Percentiles rank a stretch among this genome's conserved stretches.
phyloP scores from a whole-genome alignment of 1,284 basidiomycete genomes.

The Tilletia indica region DNA sequence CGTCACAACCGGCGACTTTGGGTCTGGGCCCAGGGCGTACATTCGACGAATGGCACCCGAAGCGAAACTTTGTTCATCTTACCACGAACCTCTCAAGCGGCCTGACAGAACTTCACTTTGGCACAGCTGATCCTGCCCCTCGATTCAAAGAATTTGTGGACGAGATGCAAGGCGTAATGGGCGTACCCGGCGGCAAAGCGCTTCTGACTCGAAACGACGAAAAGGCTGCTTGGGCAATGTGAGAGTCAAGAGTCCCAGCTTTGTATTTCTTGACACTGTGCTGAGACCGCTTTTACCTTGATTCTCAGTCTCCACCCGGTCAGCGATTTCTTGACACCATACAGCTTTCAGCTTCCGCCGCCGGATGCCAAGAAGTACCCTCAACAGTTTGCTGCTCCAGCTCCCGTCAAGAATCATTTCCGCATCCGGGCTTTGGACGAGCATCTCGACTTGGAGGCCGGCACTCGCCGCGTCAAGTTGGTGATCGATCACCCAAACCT shows the following conservation, averaged over 20 bases:
- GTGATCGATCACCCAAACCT: constrained; percentile 76
- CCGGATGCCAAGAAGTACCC: constrained; percentile 54
- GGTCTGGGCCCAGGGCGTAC: constrained; percentile 59
- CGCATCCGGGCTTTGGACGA: constrained; percentile 67
- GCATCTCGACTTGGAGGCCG: constrained; percentile 63
- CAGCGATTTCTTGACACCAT: constrained; percentile 71
- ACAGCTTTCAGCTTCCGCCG: constrained; percentile 67
- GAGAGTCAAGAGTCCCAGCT: not conserved
- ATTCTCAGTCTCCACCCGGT: constrained; percentile 67
- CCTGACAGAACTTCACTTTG: constrained; percentile 76
- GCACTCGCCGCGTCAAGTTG: constrained; percentile 71
- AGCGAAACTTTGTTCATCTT: constrained; percentile 79
- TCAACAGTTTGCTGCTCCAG: constrained; percentile 30
- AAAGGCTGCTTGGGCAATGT: constrained; percentile 14
- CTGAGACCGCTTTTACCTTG: constrained; percentile 36
- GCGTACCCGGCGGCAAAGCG: constrained; percentile 55
- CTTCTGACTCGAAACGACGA: constrained; percentile 28
- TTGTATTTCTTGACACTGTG: constrained; percentile 37
- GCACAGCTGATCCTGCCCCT: constrained; percentile 78
- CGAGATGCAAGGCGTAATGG: constrained; percentile 67
- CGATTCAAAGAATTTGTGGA: constrained; percentile 67
- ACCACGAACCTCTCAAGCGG: constrained; percentile 73
- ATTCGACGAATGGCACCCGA: constrained; percentile 84
- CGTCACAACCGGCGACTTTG: constrained; percentile 35
- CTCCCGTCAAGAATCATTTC: constrained; percentile 58